phyloP scores from a whole-genome alignment of 164 flowering plant species.

The Umbilicus rupestris region DNA sequence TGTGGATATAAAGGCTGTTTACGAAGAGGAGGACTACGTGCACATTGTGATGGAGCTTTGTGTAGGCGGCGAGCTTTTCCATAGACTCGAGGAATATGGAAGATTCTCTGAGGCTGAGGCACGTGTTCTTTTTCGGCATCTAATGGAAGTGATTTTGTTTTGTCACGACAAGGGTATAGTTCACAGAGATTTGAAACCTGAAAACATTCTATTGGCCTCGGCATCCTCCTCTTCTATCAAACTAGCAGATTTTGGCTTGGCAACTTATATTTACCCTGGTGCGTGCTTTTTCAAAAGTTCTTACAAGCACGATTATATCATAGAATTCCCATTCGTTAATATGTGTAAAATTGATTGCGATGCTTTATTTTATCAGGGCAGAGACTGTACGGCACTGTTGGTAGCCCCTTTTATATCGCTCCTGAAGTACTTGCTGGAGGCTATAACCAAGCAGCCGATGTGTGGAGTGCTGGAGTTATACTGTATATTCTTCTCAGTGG shows the following conservation, averaged over 20 bases:
- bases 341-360: not conserved
- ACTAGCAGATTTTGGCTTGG: slow-evolving; percentile 37
- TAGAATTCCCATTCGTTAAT: not conserved
- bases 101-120: slow-evolving; percentile 28
- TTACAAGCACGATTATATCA: not conserved
- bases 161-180: slow-evolving; percentile 37
- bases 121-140: slow-evolving; percentile 18
- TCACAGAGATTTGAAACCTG: slow-evolving; percentile 40
- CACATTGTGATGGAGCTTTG: slow-evolving; percentile 36
- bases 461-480: slow-evolving; percentile 44
- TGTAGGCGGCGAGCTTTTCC: slow-evolving; percentile 38
- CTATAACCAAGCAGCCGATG: slow-evolving; percentile 31
- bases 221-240: slow-evolving; percentile 26
- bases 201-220: slow-evolving; percentile 32
- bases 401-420: slow-evolving; percentile 43
- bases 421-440: slow-evolving; percentile 36
- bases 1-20: slow-evolving; percentile 34
- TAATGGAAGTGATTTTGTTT: slow-evolving; percentile 29
- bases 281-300: not conserved
- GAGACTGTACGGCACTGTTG: slow-evolving; percentile 28
- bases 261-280: slow-evolving; percentile 32
- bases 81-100: slow-evolving; percentile 27
- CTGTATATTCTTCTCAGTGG: slow-evolving; percentile 38
- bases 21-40: slow-evolving; percentile 32
- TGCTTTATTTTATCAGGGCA: slow-evolving; percentile 18